Conservation (phyloP, 176 grass and related monocot genomes). For the Lolium perenne region DNA sequence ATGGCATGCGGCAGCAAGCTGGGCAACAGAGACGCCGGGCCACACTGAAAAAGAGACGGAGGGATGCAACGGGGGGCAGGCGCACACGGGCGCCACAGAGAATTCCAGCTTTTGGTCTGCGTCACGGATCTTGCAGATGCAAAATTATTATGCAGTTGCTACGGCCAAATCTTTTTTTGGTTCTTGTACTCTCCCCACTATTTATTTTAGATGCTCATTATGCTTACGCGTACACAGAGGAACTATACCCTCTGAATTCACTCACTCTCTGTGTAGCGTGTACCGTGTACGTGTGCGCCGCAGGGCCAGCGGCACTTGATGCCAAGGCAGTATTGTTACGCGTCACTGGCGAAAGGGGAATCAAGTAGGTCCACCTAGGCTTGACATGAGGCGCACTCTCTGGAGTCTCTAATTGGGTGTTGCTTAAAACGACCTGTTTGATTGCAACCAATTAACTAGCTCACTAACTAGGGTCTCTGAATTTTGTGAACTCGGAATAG, state of each 20-base stretch:
- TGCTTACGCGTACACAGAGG: conserved; percentile 15
- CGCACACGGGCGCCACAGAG: conserved; percentile 50
- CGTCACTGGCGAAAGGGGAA: background rate
- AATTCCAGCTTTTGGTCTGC: conserved; percentile 48
- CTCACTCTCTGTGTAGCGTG: background rate
- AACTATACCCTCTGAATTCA: background rate
- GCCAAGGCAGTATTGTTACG: background rate
- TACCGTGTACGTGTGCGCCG: background rate
- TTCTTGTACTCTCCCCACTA: background rate
- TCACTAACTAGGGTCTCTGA: no score
- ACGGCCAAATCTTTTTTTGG: conserved; percentile 11
- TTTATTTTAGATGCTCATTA: background rate
- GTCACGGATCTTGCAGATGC: conserved; percentile 33
- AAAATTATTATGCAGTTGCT: conserved; percentile 31
- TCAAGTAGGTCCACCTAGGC: background rate
- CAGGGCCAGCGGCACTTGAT: conserved; percentile 3
- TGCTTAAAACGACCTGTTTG: background rate
- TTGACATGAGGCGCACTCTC: background rate
- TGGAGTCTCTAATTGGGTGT: background rate
- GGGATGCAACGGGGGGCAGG: conserved; percentile 3
- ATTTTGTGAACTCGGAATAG: no score
- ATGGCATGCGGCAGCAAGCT: conserved; percentile 12
- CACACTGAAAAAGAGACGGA: background rate
- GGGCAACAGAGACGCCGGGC: background rate
- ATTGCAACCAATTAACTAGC: background rate